Percentiles rank a stretch among this genome's conserved stretches.
Conservation (phyloP, 345 rosid species). For the Salix dunnii region DNA sequence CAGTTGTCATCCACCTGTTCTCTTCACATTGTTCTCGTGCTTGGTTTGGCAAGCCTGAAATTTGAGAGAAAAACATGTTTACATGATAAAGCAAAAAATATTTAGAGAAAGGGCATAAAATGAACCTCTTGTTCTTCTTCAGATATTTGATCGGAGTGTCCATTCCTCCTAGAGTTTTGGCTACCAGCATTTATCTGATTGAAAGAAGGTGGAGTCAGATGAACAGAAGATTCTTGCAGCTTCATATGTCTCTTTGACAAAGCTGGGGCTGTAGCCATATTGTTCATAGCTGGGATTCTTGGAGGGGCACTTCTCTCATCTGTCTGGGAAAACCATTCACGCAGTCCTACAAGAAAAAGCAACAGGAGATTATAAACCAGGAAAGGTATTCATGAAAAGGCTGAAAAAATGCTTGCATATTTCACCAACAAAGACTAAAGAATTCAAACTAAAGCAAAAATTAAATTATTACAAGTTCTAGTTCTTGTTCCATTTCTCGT, state of each 20-base stretch:
- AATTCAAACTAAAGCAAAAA: background rate
- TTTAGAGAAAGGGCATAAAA: constrained; percentile 4
- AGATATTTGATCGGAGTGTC: constrained; percentile 81
- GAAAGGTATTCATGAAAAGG: background rate
- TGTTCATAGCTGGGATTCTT: constrained; percentile 95
- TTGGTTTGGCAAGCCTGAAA: constrained; percentile 50
- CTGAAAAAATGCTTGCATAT: background rate
- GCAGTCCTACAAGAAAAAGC: constrained; percentile 55
- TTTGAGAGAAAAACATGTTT: background rate
- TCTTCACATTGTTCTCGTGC: constrained; percentile 53
- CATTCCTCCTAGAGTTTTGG: constrained; percentile 83
- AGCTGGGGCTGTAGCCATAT: constrained; percentile 77
- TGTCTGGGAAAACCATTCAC: constrained; percentile 94
- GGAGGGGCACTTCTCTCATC: constrained; percentile 93
- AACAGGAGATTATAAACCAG: constrained; percentile 12
- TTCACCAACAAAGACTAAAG: background rate
- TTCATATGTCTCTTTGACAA: constrained; percentile 50
- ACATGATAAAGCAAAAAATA: background rate
- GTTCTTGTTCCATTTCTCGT: background rate
- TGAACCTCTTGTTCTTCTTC: constrained; percentile 89
- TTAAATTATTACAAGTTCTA: background rate
- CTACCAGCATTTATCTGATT: constrained; percentile 62
- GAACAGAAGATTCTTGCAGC: constrained; percentile 42
- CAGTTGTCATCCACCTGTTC: constrained; percentile 49
- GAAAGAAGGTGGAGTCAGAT: constrained; percentile 43